A percentile compares a stretch with the other conserved stretches of the same genome.
Conservation (phyloP, 1,284 basidiomycete genomes). For the Boletus sp. region DNA sequence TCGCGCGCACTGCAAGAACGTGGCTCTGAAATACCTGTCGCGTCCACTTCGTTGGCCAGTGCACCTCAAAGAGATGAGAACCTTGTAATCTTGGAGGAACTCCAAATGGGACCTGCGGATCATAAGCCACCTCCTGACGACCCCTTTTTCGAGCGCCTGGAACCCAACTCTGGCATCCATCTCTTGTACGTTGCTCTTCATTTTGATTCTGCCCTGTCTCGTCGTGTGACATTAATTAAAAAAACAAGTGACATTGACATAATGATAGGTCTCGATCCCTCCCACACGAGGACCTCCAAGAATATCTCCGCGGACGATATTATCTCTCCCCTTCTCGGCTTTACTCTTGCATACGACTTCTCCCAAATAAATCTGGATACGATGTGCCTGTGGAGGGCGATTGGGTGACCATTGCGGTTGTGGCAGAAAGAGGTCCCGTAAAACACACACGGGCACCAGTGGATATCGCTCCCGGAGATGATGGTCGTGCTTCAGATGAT, state of each 20-base stretch:
- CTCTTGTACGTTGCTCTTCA: slow-evolving; percentile 58
- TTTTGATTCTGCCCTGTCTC: background rate
- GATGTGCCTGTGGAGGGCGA: slow-evolving; percentile 90
- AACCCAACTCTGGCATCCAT: slow-evolving; percentile 86
- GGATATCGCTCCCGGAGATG: slow-evolving; percentile 46
- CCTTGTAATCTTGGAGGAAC: slow-evolving; percentile 69
- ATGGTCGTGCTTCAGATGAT: slow-evolving; percentile 34
- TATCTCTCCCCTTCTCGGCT: slow-evolving; percentile 83
- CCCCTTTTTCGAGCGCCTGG: slow-evolving; percentile 68
- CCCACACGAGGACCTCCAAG: slow-evolving; percentile 74
- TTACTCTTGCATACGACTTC: slow-evolving; percentile 79
- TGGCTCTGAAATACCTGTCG: slow-evolving; percentile 3
- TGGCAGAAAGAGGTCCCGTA: slow-evolving; percentile 79
- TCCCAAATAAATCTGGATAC: slow-evolving; percentile 77
- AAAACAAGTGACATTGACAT: slow-evolving; percentile 9
- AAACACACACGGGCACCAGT: slow-evolving; percentile 65
- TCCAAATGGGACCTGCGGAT: slow-evolving; percentile 72
- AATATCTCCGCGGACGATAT: slow-evolving; percentile 81
- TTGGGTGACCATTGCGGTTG: slow-evolving; percentile 87
- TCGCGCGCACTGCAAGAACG: slow-evolving; percentile 8
- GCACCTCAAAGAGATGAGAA: slow-evolving; percentile 54
- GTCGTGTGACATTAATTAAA: background rate
- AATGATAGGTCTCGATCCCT: slow-evolving; percentile 62
- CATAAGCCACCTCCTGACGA: slow-evolving; percentile 64
- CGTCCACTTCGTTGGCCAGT: slow-evolving; percentile 17